These are phyloP conservation scores for Lichtheimia corymbifera DNA, from an alignment of 371 early-diverging fungal species.

Conservation along the genomic window DNA sequence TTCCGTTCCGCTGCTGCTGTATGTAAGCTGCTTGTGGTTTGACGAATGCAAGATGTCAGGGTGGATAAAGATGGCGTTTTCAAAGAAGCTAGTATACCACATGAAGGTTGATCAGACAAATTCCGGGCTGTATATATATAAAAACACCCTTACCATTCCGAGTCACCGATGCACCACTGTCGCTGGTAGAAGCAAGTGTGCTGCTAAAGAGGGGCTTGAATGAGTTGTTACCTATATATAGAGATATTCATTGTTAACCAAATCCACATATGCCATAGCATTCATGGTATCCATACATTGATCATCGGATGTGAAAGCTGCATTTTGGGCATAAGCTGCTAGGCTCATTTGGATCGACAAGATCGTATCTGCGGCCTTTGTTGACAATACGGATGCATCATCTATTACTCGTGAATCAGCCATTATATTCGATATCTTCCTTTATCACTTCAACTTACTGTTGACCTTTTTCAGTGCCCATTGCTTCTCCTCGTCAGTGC, in stretches of 20 bases:
- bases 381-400: not conserved
- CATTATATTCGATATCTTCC: no score
- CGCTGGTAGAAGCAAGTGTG: constrained; percentile 3
- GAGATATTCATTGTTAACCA: not conserved
- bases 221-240: constrained; percentile 1
- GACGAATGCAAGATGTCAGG: constrained; percentile 23
- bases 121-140: not conserved
- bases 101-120: not conserved
- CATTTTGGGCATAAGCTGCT: constrained; percentile 20
- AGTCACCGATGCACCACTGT: not conserved
- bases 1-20: constrained; percentile 19
- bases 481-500: constrained; percentile 38
- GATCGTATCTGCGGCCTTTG: constrained; percentile 14
- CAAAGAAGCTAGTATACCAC: constrained; percentile 16
- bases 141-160: constrained; percentile 6
- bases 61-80: constrained; percentile 32
- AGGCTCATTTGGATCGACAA: constrained; percentile 21
- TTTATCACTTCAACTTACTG: constrained; percentile 9
- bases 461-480: constrained; percentile 33
- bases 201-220: constrained; percentile 18
- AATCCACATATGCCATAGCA: not conserved
- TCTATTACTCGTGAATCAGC: not conserved
- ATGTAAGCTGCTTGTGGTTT: constrained; percentile 18
- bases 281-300: constrained; percentile 1
- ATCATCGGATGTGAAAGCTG: constrained; percentile 15